These are phyloP conservation scores for Vitis hybrid DNA, from an alignment of 177 flowering plant species.

Conservation along the genomic window DNA sequence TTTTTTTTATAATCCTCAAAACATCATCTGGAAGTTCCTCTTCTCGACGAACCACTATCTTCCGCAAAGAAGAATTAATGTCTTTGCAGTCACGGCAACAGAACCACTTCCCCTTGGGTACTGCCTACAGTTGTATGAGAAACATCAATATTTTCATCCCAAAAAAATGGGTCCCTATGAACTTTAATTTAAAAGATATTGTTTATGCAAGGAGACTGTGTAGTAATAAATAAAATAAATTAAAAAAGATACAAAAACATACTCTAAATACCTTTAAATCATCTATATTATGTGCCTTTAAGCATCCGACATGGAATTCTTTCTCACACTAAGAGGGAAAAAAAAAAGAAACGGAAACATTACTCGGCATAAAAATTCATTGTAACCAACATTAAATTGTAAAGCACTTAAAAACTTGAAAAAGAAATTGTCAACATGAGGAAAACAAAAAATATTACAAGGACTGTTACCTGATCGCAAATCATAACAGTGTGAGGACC, in stretches of 20 bases:
- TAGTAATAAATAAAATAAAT: not conserved
- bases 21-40: slow-evolving; percentile 53
- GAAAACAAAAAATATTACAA: not conserved
- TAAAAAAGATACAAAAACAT: not conserved
- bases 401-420: not conserved
- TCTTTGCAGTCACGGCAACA: slow-evolving; percentile 57
- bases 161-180: no score
- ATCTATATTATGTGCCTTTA: slow-evolving; percentile 69
- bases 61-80: slow-evolving; percentile 50
- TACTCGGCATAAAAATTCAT: not conserved
- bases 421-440: not conserved
- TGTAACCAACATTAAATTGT: no score
- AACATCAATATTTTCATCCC: no score
- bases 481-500: slow-evolving; percentile 79
- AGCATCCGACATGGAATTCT: slow-evolving; percentile 90
- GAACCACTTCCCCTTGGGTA: slow-evolving; percentile 86
- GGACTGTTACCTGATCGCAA: slow-evolving; percentile 84
- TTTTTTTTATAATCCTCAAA: slow-evolving; percentile 41
- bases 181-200: not conserved
- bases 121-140: slow-evolving; percentile 44
- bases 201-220: not conserved
- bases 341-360: not conserved
- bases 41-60: slow-evolving; percentile 44
- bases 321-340: slow-evolving; percentile 68
- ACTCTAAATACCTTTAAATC: slow-evolving; percentile 55